phyloP scores from a whole-genome alignment of 2,329 filamentous ascomycete genomes.

The Nemania sp. region DNA sequence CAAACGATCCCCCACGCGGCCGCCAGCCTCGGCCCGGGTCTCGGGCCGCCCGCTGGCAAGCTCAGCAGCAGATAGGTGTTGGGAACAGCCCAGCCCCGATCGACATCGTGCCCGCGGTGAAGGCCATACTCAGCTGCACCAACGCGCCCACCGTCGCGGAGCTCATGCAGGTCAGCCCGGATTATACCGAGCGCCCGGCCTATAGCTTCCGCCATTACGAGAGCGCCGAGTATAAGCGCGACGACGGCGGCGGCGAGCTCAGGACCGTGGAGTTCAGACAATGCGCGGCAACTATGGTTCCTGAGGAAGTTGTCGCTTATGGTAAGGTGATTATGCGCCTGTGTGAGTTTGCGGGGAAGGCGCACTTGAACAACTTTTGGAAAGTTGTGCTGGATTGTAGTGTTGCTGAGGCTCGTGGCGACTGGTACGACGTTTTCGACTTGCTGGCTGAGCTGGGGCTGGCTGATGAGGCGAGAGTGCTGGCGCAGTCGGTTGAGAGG shows the following conservation, averaged over 20 bases:
- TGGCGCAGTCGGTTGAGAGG: slow-evolving; percentile 12
- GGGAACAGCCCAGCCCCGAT: neutral
- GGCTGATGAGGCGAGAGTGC: slow-evolving; percentile 17
- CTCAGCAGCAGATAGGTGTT: too few species aligned
- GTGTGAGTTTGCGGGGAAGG: slow-evolving; percentile 16
- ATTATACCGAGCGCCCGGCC: neutral
- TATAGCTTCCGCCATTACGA: slow-evolving; percentile 15
- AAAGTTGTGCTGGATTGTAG: slow-evolving; percentile 16
- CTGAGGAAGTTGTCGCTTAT: slow-evolving; percentile 27
- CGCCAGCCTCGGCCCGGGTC: too few species aligned
- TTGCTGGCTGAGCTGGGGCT: slow-evolving; percentile 26
- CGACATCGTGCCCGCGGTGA: slow-evolving; percentile 3
- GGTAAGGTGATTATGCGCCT: slow-evolving; percentile 14
- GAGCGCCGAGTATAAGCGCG: neutral
- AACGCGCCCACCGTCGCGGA: slow-evolving; percentile 6
- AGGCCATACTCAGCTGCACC: slow-evolving; percentile 5
- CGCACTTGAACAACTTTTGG: slow-evolving; percentile 12
- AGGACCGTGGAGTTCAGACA: slow-evolving; percentile 28
- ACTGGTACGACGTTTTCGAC: slow-evolving; percentile 34
- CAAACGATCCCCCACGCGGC: too few species aligned
- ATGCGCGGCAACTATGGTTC: slow-evolving; percentile 24
- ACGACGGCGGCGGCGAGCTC: too few species aligned
- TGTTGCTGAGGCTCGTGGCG: slow-evolving; percentile 5
- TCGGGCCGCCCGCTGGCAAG: too few species aligned
- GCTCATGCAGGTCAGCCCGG: fast-evolving